A percentile compares a stretch with the other conserved stretches of the same genome.
phyloP scores from a whole-genome alignment of 169 alveolate genomes.

The Plasmodium yoelii region DNA sequence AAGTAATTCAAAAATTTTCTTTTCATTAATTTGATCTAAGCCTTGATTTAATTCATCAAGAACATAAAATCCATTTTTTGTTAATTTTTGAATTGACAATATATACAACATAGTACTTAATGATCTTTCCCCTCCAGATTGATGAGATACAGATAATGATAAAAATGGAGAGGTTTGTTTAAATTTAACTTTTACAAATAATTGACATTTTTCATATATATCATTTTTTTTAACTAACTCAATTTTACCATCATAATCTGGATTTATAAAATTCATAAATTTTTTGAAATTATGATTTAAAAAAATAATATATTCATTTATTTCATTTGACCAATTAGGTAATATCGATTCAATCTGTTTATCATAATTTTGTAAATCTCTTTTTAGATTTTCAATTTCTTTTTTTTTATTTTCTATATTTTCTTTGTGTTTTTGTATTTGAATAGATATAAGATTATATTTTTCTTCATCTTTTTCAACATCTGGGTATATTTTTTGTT shows the following conservation, averaged over 20 bases:
- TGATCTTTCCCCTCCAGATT: conserved; percentile 87
- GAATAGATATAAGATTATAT: conserved; percentile 72
- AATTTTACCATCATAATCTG: conserved; percentile 81
- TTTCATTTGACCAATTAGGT: conserved; percentile 75
- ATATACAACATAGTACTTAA: conserved; percentile 86
- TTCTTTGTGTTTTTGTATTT: conserved; percentile 70
- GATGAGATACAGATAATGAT: conserved; percentile 83
- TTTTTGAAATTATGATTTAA: conserved; percentile 78
- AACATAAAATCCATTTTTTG: conserved; percentile 82
- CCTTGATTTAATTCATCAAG: conserved; percentile 87
- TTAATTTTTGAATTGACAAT: conserved; percentile 81
- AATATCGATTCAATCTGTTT: conserved; percentile 20
- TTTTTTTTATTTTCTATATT: conserved; percentile 64
- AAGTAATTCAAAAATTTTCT: conserved; percentile 76
- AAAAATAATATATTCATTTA: conserved; percentile 73
- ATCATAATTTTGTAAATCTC: background rate
- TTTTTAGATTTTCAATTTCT: conserved; percentile 22
- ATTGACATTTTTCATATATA: conserved; percentile 77
- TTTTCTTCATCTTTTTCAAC: conserved; percentile 77
- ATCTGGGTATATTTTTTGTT: conserved; percentile 77
- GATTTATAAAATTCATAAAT: conserved; percentile 79
- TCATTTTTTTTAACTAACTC: conserved; percentile 80
- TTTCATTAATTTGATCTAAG: conserved; percentile 81
- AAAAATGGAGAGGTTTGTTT: conserved; percentile 78
- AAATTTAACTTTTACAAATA: conserved; percentile 79